phyloP scores from a whole-genome alignment of 371 early-diverging fungal species.

The Syncephalis fuscata region DNA sequence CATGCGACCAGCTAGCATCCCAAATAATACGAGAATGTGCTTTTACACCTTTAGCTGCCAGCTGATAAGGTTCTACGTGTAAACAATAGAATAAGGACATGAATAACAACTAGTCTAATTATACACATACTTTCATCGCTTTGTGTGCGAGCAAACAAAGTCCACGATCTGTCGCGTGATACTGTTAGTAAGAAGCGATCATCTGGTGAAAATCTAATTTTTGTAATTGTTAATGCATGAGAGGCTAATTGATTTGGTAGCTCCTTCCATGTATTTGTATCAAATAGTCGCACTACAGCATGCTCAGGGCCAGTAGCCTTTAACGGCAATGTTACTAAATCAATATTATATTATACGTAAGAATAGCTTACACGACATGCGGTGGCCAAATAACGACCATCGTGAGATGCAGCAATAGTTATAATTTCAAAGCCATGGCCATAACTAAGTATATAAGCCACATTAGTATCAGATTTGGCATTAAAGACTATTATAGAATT shows the following conservation, averaged over 20 bases:
- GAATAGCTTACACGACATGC: slow-evolving; percentile 44
- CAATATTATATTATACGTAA: background rate
- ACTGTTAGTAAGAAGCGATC: slow-evolving; percentile 58
- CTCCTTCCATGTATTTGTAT: slow-evolving; percentile 56
- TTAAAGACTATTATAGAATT: background rate
- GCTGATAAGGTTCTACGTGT: slow-evolving; percentile 26
- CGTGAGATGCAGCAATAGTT: slow-evolving; percentile 48
- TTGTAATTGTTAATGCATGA: slow-evolving; percentile 79
- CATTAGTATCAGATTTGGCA: background rate
- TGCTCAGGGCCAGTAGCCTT: slow-evolving; percentile 54
- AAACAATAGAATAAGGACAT: background rate
- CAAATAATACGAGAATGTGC: slow-evolving; percentile 92
- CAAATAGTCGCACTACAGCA: slow-evolving; percentile 59
- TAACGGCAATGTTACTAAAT: background rate
- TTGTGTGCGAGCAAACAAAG: slow-evolving; percentile 42
- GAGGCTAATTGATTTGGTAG: slow-evolving; percentile 32
- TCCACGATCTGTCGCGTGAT: slow-evolving; percentile 84
- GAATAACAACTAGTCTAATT: background rate
- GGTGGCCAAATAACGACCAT: slow-evolving; percentile 60
- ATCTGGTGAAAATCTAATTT: slow-evolving; percentile 56
- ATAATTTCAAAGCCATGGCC: slow-evolving; percentile 89
- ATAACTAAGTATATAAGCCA: slow-evolving; percentile 23
- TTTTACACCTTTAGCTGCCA: slow-evolving; percentile 37
- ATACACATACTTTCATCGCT: slow-evolving; percentile 4
- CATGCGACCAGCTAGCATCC: slow-evolving; percentile 72